phyloP scores from a whole-genome alignment of 768 basidiomycete genomes.

The Tricholoma terreum region DNA sequence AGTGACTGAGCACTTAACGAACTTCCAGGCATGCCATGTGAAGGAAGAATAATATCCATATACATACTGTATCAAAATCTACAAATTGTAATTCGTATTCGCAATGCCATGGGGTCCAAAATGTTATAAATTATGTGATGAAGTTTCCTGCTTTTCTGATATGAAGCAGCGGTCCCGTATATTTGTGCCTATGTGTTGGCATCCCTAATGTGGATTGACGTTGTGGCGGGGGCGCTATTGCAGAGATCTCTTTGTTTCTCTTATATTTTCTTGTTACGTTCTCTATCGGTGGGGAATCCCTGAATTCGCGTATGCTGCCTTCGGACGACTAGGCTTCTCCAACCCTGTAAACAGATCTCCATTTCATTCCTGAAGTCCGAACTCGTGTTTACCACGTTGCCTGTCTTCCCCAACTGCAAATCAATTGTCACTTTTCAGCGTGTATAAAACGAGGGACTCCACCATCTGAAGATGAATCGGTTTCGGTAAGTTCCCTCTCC shows the following conservation, averaged over 20 bases:
- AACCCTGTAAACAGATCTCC: constrained; percentile 26
- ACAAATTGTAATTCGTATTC: constrained; percentile 1
- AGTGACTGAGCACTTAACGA: constrained; percentile 1
- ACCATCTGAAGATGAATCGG: constrained; percentile 58
- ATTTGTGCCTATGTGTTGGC: constrained; percentile 5
- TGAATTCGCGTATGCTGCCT: constrained; percentile 13
- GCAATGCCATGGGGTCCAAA: no score
- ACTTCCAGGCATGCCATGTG: constrained; percentile 25
- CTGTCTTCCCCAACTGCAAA: constrained; percentile 37
- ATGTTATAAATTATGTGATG: no score
- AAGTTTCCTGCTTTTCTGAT: no score
- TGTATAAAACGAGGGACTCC: constrained; percentile 61
- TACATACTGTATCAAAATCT: not conserved
- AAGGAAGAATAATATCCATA: not conserved
- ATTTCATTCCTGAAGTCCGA: constrained; percentile 29
- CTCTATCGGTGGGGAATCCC: not conserved
- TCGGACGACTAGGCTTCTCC: constrained; percentile 7
- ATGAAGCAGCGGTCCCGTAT: not conserved
- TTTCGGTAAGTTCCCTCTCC: constrained; percentile 63
- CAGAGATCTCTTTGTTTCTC: not conserved
- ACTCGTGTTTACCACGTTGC: constrained; percentile 82
- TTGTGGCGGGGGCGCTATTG: not conserved
- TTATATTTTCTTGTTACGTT: constrained; percentile 4
- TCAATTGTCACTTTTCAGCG: constrained; percentile 44
- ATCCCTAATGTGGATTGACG: not conserved